These are phyloP conservation scores for Endotrypanum monterogeii DNA, from an alignment of 208 protist genomes.

Conservation along the genomic window DNA sequence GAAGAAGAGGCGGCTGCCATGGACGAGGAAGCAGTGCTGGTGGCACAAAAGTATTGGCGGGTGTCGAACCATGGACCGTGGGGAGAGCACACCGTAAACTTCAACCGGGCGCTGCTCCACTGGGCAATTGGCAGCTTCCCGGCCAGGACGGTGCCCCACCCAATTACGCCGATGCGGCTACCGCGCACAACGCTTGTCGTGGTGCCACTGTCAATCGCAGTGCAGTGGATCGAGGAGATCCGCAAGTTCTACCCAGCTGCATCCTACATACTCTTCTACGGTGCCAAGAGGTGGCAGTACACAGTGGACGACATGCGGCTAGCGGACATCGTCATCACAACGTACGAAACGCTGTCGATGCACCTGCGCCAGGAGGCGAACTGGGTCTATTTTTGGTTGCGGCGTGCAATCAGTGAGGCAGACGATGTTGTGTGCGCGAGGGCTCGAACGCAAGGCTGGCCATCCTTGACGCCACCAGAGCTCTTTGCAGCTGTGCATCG, in stretches of 20 bases:
- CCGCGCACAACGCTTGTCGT: conserved; percentile 54
- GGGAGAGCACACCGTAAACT: not conserved
- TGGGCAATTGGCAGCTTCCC: conserved; percentile 20
- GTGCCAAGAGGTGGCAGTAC: conserved; percentile 37
- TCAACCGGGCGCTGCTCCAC: conserved; percentile 14
- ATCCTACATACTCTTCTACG: conserved; percentile 59
- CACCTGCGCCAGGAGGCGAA: conserved; percentile 50
- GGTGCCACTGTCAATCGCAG: conserved; percentile 53
- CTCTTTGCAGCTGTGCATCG: conserved; percentile 6
- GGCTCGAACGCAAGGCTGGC: conserved; percentile 20
- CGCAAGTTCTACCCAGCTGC: conserved; percentile 46
- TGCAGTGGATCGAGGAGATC: conserved; percentile 62
- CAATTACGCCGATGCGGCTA: conserved; percentile 12
- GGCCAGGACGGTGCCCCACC: conserved; percentile 8
- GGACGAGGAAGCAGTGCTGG: not conserved
- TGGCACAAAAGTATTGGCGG: conserved; percentile 7
- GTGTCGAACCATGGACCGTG: not conserved
- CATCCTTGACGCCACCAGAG: conserved; percentile 8
- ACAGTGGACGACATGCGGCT: conserved; percentile 35
- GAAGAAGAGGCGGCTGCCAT: not conserved
- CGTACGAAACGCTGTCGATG: conserved; percentile 62
- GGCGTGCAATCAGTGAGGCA: not conserved
- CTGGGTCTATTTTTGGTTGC: conserved; percentile 18
- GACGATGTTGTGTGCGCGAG: conserved; percentile 18
- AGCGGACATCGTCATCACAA: conserved; percentile 67